Conservation (phyloP, 805 yeast genomes). For the Sugiyamaella qingdaonensis region DNA sequence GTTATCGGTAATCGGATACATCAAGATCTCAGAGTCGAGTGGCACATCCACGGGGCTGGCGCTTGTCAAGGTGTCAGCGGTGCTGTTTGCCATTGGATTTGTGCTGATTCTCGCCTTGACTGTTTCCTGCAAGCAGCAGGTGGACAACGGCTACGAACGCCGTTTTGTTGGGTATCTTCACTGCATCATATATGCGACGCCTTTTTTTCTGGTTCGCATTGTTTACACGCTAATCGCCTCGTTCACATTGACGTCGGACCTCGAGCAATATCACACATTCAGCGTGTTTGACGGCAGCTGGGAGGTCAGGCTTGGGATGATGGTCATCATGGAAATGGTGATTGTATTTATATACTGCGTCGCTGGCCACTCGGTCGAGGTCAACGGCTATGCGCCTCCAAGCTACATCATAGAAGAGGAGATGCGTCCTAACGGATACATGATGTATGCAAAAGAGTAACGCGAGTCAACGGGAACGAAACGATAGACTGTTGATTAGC, state of each 20-base stretch:
- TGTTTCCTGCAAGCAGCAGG: background rate
- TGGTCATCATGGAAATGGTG: constrained; percentile 77
- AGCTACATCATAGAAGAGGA: background rate
- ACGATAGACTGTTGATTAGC: too few species aligned
- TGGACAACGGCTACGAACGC: constrained; percentile 1
- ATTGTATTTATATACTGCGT: constrained; percentile 40
- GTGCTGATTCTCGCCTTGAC: constrained; percentile 8
- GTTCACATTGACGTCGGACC: constrained; percentile 2
- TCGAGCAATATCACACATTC: constrained; percentile 10
- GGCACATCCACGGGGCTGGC: constrained; percentile 1
- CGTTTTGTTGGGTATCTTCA: constrained; percentile 2
- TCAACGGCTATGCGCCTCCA: background rate
- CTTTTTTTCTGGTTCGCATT: constrained; percentile 13
- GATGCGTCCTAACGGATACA: background rate
- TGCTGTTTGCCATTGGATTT: constrained; percentile 5
- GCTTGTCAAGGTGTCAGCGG: constrained; percentile 5
- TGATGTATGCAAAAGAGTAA: background rate
- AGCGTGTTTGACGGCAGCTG: constrained; percentile 30
- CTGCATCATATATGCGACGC: constrained; percentile 10
- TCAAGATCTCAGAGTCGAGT: background rate
- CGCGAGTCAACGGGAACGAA: too few species aligned
- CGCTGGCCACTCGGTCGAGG: constrained; percentile 13
- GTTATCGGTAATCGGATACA: constrained; percentile 12
- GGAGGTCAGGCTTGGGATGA: constrained; percentile 72
- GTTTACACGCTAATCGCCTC: constrained; percentile 8